A percentile compares a stretch with the other conserved stretches of the same genome.
phyloP scores from a whole-genome alignment of 352 stramenopile genomes.

The Saprolegnia diclina region DNA sequence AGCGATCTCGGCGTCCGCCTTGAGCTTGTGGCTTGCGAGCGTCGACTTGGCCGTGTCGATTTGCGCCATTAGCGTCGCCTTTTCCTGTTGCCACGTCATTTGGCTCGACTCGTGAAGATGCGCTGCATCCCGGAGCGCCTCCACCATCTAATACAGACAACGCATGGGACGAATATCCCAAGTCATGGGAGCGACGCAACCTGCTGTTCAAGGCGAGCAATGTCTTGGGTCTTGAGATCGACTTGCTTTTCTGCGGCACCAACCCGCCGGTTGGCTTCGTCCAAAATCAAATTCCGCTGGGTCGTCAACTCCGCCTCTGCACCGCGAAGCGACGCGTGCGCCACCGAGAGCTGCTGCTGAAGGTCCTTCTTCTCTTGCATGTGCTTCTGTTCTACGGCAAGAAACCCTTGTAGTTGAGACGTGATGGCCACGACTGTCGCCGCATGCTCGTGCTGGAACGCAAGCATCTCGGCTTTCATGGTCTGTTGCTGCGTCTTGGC shows the following conservation, averaged over 20 bases:
- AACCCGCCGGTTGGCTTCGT: background rate
- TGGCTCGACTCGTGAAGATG: background rate
- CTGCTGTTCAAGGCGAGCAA: background rate
- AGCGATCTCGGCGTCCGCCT: background rate
- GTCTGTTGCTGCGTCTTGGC: slow-evolving; percentile 42
- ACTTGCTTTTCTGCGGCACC: background rate
- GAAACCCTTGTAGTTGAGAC: slow-evolving; percentile 27
- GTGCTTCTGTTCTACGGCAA: background rate
- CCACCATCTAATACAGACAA: slow-evolving; percentile 7
- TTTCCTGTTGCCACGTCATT: background rate
- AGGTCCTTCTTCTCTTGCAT: slow-evolving; percentile 29
- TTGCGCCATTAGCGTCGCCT: slow-evolving; percentile 22
- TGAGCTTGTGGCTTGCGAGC: background rate
- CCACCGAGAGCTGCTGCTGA: slow-evolving; percentile 8
- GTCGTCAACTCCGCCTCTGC: slow-evolving; percentile 29
- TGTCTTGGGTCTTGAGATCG: background rate
- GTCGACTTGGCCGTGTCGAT: slow-evolving; percentile 9
- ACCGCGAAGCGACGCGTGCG: slow-evolving; percentile 27
- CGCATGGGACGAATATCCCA: too few species aligned
- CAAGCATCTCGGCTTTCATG: slow-evolving; percentile 37
- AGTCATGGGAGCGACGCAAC: too few species aligned
- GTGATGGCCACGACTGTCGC: slow-evolving; percentile 20
- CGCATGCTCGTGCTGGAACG: slow-evolving; percentile 38
- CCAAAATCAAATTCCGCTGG: background rate
- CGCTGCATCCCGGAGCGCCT: slow-evolving; percentile 4